Evolutionary conservation across 345 rosid species (phyloP).

Genomic region (Lepidium africanum): DNA sequence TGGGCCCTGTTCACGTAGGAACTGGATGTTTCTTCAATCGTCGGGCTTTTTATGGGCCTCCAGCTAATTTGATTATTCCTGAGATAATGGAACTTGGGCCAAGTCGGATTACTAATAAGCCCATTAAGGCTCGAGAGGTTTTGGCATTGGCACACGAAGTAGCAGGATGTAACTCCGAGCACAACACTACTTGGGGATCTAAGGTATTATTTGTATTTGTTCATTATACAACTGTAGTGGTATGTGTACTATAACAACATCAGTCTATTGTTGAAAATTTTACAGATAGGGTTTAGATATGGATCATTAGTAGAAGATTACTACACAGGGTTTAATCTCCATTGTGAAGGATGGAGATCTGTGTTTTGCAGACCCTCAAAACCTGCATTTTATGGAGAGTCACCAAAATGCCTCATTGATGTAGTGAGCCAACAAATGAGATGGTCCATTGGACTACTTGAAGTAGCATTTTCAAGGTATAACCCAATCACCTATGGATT

Average conservation of each 20-base stretch:
- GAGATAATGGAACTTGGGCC: slow-evolving; percentile 38
- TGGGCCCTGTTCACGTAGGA: slow-evolving; percentile 47
- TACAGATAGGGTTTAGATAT: slow-evolving; percentile 56
- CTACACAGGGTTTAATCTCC: slow-evolving; percentile 45
- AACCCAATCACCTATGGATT: slow-evolving; percentile 44
- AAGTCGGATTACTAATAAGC: slow-evolving; percentile 1
- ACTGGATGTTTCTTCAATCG: slow-evolving; percentile 60
- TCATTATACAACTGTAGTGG: neutral
- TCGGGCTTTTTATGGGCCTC: slow-evolving; percentile 46
- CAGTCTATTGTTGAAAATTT: neutral
- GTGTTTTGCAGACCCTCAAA: slow-evolving; percentile 48
- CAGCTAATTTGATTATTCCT: slow-evolving; percentile 13
- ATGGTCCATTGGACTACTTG: slow-evolving; percentile 57
- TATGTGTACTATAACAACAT: neutral
- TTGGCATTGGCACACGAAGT: slow-evolving; percentile 44
- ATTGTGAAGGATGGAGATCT: slow-evolving; percentile 69
- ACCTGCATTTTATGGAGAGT: slow-evolving; percentile 56
- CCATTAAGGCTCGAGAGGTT: slow-evolving; percentile 21
- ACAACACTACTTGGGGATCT: slow-evolving; percentile 51
- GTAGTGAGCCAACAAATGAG: slow-evolving; percentile 40
- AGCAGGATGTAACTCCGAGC: slow-evolving; percentile 48
- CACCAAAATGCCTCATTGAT: slow-evolving; percentile 43
- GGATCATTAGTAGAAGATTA: slow-evolving; percentile 71
- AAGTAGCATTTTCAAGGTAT: slow-evolving; percentile 35
- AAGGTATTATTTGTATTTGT: slow-evolving; percentile 28